Evolutionary conservation across 192 early-diverging fungal genomes (phyloP).

Genomic region (Backusella parvicylindrica): DNA sequence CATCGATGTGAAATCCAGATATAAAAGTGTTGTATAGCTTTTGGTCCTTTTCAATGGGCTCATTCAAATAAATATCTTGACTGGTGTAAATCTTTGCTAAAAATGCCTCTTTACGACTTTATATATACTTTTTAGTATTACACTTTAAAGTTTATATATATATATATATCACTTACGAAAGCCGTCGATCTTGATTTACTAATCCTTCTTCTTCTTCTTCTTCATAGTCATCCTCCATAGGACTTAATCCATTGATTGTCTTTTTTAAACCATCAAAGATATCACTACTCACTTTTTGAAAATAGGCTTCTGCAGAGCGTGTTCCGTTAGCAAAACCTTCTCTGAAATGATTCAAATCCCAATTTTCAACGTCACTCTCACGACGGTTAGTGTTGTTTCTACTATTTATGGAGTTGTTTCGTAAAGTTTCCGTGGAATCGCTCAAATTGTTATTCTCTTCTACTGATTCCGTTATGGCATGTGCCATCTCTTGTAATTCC

Average conservation of each 20-base stretch:
- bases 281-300: conserved; percentile 43
- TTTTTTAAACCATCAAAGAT: conserved; percentile 39
- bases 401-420: not conserved
- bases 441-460: not conserved
- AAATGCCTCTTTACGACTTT: conserved; percentile 37
- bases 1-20: conserved; percentile 40
- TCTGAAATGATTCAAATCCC: conserved; percentile 23
- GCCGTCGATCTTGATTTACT: not conserved
- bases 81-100: conserved; percentile 40
- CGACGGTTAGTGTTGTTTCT: not conserved
- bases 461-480: conserved; percentile 38
- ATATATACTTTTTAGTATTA: no score
- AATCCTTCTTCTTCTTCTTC: conserved; percentile 28
- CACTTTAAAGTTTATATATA: not conserved
- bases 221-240: conserved; percentile 9
- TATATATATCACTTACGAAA: conserved; percentile 10
- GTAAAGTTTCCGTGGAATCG: not conserved
- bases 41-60: conserved; percentile 35
- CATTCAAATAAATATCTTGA: conserved; percentile 32
- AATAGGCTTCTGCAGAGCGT: conserved; percentile 45
- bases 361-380: not conserved
- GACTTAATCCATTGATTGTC: conserved; percentile 38
- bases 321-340: conserved; percentile 31
- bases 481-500: conserved; percentile 47
- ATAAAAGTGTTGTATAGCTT: conserved; percentile 40